Percentiles rank a stretch among this genome's conserved stretches.
Evolutionary conservation across 129 eudicot genomes (phyloP).

Genomic region (Cynara cardunculus): DNA sequence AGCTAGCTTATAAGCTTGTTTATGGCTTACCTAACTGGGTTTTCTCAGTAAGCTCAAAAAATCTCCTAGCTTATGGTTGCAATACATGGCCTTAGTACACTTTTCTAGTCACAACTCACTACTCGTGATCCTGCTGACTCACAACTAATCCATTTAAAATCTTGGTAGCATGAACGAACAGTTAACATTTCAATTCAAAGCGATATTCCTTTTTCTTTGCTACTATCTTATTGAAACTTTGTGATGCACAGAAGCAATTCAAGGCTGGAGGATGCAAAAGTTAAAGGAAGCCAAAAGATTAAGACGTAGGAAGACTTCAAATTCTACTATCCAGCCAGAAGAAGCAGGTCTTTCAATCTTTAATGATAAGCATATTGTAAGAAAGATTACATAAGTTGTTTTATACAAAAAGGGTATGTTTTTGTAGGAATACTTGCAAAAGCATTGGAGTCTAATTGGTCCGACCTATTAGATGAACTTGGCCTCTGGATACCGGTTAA

Average conservation of each 20-base stretch:
- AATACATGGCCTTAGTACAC: no score
- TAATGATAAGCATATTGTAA: background rate
- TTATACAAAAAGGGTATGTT: background rate
- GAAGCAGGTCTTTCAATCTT: slow-evolving; percentile 60
- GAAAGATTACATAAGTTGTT: background rate
- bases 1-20: background rate
- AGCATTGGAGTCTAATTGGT: slow-evolving; percentile 68
- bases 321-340: slow-evolving; percentile 37
- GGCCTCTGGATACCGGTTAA: slow-evolving; percentile 85
- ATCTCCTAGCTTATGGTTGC: background rate
- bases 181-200: background rate
- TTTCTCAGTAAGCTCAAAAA: background rate
- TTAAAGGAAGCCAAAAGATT: slow-evolving; percentile 52
- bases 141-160: background rate
- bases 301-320: slow-evolving; percentile 27
- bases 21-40: background rate
- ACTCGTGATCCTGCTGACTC: background rate
- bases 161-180: background rate
- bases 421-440: slow-evolving; percentile 53
- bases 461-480: slow-evolving; percentile 49
- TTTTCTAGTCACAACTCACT: no score
- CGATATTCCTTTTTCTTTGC: background rate
- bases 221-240: slow-evolving; percentile 5
- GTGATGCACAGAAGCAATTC: slow-evolving; percentile 52
- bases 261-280: slow-evolving; percentile 61